Evolutionary conservation across 2,329 filamentous ascomycete species (phyloP).

Genomic region (Trichoderma asperellum): DNA sequence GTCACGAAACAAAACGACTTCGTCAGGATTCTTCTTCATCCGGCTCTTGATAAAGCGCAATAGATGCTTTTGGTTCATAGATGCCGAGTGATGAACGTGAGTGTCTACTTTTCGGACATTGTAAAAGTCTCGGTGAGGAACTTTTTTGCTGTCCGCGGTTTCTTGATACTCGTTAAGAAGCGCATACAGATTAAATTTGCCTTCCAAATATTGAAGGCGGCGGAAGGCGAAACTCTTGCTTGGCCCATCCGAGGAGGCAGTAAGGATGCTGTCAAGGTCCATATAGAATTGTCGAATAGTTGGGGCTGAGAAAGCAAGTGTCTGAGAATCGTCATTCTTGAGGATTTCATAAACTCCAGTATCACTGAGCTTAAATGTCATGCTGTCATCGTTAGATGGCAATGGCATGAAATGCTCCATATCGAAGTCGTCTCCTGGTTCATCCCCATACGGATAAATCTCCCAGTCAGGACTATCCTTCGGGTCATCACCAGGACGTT

Average conservation of each 20-base stretch:
- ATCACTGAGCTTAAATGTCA: conserved; percentile 78
- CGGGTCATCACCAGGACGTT: conserved; percentile 11
- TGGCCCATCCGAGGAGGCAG: conserved; percentile 91
- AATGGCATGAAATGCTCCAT: conserved; percentile 77
- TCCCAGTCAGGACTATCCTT: conserved; percentile 9
- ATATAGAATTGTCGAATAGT: conserved; percentile 95
- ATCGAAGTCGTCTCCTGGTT: conserved; percentile 74
- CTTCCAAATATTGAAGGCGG: conserved; percentile 91
- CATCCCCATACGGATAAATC: conserved; percentile 11
- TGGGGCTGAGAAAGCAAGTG: conserved; percentile 80
- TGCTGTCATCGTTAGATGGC: conserved; percentile 65
- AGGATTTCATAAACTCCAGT: conserved; percentile 93
- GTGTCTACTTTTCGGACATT: conserved; percentile 99
- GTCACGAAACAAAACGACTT: conserved; percentile 89
- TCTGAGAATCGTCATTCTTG: conserved; percentile 65
- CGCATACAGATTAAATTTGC: conserved; percentile 93
- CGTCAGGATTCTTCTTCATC: conserved; percentile 97
- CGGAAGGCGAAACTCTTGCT: conserved; percentile 97
- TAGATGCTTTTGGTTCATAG: conserved; percentile 99
- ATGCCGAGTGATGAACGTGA: conserved; percentile 97
- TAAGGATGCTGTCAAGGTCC: conserved; percentile 84
- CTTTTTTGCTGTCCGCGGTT: conserved; percentile 95
- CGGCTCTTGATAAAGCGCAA: conserved; percentile 99
- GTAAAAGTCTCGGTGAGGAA: conserved; percentile 98
- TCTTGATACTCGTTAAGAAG: conserved; percentile 97